These are phyloP conservation scores for Hymenoscyphus scutula DNA, from an alignment of 2,329 filamentous ascomycete species.

Conservation along the genomic window DNA sequence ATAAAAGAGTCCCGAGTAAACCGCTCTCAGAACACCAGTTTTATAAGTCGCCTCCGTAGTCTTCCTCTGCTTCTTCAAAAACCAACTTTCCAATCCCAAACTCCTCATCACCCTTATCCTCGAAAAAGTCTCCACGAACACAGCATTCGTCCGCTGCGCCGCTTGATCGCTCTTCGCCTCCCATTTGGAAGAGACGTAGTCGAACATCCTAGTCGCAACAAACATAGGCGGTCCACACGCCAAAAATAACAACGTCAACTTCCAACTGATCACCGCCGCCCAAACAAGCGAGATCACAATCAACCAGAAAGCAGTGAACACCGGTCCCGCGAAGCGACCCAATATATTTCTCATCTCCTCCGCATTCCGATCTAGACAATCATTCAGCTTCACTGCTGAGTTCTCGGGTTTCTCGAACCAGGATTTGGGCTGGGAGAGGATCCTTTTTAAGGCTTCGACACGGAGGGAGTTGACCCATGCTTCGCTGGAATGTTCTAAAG, in stretches of 20 bases:
- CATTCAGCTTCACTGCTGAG: constrained; percentile 59
- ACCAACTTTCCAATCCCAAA: constrained; percentile 70
- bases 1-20: constrained; percentile 67
- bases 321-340: constrained; percentile 70
- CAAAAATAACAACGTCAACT: constrained; percentile 74
- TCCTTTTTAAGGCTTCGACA: constrained; percentile 61
- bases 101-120: constrained; percentile 78
- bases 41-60: constrained; percentile 52
- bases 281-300: constrained; percentile 67
- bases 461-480: constrained; percentile 75
- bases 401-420: constrained; percentile 77
- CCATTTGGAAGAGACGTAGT: constrained; percentile 66
- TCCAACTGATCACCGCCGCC: constrained; percentile 75
- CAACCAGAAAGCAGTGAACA: constrained; percentile 67
- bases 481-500: constrained; percentile 70
- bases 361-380: constrained; percentile 74
- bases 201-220: constrained; percentile 62
- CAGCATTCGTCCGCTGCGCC: constrained; percentile 55
- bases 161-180: constrained; percentile 66
- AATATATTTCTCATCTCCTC: constrained; percentile 86
- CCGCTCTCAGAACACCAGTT: constrained; percentile 63
- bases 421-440: constrained; percentile 70
- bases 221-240: constrained; percentile 67
- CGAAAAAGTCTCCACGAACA: constrained; percentile 72
- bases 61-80: constrained; percentile 59